These are phyloP conservation scores for Besnoitia besnoiti DNA, from an alignment of 169 alveolate genomes.

Conservation along the genomic window DNA sequence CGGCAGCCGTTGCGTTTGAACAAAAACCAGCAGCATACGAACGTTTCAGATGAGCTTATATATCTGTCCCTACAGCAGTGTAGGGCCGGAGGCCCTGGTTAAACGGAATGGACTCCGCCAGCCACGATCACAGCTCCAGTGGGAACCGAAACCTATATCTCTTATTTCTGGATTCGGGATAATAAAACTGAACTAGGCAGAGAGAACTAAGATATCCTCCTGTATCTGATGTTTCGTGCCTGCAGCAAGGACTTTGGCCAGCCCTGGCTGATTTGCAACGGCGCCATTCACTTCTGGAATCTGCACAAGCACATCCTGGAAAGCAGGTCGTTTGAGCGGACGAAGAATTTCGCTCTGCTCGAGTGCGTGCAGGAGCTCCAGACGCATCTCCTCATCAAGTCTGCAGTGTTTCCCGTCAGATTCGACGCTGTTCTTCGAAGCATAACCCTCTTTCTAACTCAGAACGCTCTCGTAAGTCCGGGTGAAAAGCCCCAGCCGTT, in stretches of 20 bases:
- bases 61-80: too few relatives aligned
- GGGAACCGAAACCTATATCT: too few relatives aligned
- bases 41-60: too few relatives aligned
- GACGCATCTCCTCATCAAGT: conserved; percentile 6
- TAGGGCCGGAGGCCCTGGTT: too few relatives aligned
- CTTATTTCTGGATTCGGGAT: too few relatives aligned
- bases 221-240: neutral
- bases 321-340: conserved; percentile 5
- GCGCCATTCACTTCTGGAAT: conserved; percentile 39
- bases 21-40: too few relatives aligned
- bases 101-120: too few relatives aligned
- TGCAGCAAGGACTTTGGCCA: conserved; percentile 44
- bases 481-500: neutral
- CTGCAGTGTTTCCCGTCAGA: neutral
- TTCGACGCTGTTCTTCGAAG: neutral
- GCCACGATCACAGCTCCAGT: too few relatives aligned
- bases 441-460: neutral
- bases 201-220: neutral
- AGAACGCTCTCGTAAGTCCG: neutral
- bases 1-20: too few relatives aligned
- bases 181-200: too few relatives aligned
- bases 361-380: conserved; percentile 26
- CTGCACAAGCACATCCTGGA: conserved; percentile 40
- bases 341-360: neutral
- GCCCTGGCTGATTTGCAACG: conserved; percentile 12